A percentile compares a stretch with the other conserved stretches of the same genome.
These are phyloP conservation scores for Posidonia oceanica DNA, from an alignment of 116 monocot species.

Conservation along the genomic window DNA sequence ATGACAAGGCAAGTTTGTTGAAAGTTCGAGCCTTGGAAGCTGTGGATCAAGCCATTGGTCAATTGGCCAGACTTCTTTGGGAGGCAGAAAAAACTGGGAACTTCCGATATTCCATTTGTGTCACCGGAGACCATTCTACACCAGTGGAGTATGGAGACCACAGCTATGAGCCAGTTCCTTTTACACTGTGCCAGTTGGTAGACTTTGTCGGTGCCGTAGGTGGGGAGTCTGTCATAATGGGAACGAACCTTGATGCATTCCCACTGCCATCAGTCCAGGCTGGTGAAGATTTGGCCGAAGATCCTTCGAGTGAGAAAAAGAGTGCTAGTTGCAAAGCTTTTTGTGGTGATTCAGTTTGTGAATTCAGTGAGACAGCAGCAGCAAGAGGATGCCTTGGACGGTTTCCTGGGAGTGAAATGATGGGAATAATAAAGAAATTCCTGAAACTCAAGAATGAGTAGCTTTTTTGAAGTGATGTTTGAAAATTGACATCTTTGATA, in stretches of 20 bases:
- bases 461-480: too few relatives aligned
- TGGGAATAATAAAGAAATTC: constrained; percentile 89
- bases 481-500: too few relatives aligned
- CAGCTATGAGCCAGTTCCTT: constrained; percentile 95
- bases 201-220: constrained; percentile 55
- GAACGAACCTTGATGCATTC: constrained; percentile 50
- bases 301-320: neutral
- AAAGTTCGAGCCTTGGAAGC: constrained; percentile 81
- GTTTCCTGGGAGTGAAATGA: constrained; percentile 98
- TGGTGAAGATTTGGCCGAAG: constrained; percentile 42
- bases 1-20: constrained; percentile 70
- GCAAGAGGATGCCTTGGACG: constrained; percentile 79
- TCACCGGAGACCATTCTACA: constrained; percentile 94
- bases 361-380: constrained; percentile 75
- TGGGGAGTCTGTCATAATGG: constrained; percentile 39
- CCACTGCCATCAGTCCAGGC: constrained; percentile 63
- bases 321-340: constrained; percentile 16
- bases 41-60: constrained; percentile 67
- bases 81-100: constrained; percentile 49
- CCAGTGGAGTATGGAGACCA: constrained; percentile 96
- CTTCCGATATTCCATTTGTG: constrained; percentile 58
- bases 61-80: constrained; percentile 79
- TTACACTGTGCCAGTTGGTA: constrained; percentile 43
- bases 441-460: constrained; percentile 86
- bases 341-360: constrained; percentile 55